Percentiles rank a stretch among this genome's conserved stretches.
Evolutionary conservation across 164 flowering plant genomes (phyloP).

Genomic region (Dillenia suffruticosa): DNA sequence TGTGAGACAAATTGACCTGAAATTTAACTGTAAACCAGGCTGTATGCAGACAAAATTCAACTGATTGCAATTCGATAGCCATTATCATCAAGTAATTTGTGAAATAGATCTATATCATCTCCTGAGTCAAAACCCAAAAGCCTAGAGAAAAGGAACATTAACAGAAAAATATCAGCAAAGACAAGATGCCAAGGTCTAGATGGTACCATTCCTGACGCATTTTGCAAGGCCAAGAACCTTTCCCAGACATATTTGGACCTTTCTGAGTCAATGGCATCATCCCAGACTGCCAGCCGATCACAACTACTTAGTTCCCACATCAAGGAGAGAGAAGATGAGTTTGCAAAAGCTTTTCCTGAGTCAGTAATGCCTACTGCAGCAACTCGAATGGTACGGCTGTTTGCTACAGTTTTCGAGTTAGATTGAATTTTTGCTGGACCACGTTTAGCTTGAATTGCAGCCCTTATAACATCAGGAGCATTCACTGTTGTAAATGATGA

Average conservation of each 20-base stretch:
- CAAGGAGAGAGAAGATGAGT: conserved; percentile 80
- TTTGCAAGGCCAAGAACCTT: conserved; percentile 68
- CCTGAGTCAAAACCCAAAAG: neutral
- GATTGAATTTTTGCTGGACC: conserved; percentile 41
- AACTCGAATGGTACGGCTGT: conserved; percentile 72
- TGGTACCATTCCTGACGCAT: conserved; percentile 69
- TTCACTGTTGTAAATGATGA: conserved; percentile 41
- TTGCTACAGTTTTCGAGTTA: conserved; percentile 74
- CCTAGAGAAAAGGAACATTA: neutral
- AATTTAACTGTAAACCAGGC: too few relatives aligned
- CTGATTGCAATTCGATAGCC: too few relatives aligned
- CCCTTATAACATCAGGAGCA: conserved; percentile 35
- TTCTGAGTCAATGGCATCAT: conserved; percentile 25
- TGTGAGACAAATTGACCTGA: too few relatives aligned
- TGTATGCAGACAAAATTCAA: too few relatives aligned
- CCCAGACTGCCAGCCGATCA: conserved; percentile 65
- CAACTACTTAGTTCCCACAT: conserved; percentile 70
- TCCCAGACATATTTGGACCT: conserved; percentile 62
- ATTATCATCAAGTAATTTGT: too few relatives aligned
- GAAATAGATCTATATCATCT: too few relatives aligned
- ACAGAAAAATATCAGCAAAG: neutral
- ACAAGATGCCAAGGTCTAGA: neutral
- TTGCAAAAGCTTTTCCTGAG: conserved; percentile 83
- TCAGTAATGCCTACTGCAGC: conserved; percentile 78
- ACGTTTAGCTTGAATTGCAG: conserved; percentile 64